Percentiles rank a stretch among this genome's conserved stretches.
These are phyloP conservation scores for Ophidiomyces ophidiicola DNA, from an alignment of 2,329 filamentous ascomycete genomes.

Conservation along the genomic window DNA sequence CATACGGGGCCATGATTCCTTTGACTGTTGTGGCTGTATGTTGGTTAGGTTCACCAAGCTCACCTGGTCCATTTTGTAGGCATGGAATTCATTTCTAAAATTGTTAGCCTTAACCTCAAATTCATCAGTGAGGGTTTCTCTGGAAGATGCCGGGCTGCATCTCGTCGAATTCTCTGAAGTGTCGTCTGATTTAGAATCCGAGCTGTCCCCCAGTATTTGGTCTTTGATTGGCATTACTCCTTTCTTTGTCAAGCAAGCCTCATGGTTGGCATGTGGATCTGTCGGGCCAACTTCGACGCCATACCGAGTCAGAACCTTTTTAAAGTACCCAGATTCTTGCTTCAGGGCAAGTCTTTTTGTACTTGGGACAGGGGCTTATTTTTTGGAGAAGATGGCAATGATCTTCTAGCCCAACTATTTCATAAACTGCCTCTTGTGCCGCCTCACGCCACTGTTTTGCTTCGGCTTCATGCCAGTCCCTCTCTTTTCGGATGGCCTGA, in stretches of 20 bases:
- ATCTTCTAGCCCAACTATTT: neutral
- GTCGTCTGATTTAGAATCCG: too few species aligned
- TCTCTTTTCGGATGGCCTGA: neutral
- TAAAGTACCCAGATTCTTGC: neutral
- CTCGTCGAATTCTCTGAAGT: too few species aligned
- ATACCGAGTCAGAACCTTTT: neutral
- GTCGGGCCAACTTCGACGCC: neutral
- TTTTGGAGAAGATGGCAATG: neutral
- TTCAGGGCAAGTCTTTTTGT: neutral
- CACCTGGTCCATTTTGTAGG: too few species aligned
- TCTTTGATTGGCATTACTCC: too few species aligned
- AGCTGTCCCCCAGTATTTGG: too few species aligned
- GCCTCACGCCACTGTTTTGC: slow-evolving; percentile 3
- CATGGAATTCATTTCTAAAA: too few species aligned
- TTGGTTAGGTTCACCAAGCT: too few species aligned
- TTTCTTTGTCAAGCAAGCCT: too few species aligned
- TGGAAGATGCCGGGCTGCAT: too few species aligned
- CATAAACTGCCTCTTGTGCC: neutral
- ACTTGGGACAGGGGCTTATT: neutral
- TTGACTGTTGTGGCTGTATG: neutral
- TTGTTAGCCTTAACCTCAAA: too few species aligned
- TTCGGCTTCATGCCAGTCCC: neutral
- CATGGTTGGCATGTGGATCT: too few species aligned
- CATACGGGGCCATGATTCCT: neutral
- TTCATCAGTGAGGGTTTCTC: too few species aligned